Percentiles rank a stretch among this genome's conserved stretches.
These are phyloP conservation scores for Raphanus hybrid DNA, from an alignment of 441 rosid species.

Conservation along the genomic window DNA sequence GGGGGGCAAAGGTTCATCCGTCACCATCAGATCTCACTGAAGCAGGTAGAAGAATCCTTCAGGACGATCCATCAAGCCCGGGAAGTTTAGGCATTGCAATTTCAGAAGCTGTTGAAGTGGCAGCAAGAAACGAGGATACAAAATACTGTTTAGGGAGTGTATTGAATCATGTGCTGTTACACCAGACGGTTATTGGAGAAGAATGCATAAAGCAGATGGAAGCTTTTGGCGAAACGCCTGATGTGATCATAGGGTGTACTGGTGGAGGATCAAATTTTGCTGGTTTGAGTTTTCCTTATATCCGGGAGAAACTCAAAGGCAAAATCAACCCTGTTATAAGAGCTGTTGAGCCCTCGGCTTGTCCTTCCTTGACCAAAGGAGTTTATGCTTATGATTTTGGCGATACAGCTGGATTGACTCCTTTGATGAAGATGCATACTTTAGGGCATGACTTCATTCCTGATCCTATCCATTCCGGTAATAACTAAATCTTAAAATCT, in stretches of 20 bases:
- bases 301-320: constrained; percentile 88
- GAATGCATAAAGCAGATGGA: constrained; percentile 92
- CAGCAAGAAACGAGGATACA: constrained; percentile 66
- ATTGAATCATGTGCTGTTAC: constrained; percentile 86
- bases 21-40: constrained; percentile 79
- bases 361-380: constrained; percentile 91
- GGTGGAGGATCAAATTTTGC: constrained; percentile 98
- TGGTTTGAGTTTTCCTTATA: constrained; percentile 90
- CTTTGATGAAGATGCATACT: constrained; percentile 99
- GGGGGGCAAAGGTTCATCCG: constrained; percentile 97
- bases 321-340: constrained; percentile 77
- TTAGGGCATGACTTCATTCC: constrained; percentile 97
- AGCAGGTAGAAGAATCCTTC: constrained; percentile 67
- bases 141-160: constrained; percentile 94
- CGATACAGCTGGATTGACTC: constrained; percentile 90
- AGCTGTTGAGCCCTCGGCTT: constrained; percentile 91
- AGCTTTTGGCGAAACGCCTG: constrained; percentile 80
- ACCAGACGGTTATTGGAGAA: constrained; percentile 93
- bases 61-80: constrained; percentile 67
- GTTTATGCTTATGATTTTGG: constrained; percentile 85
- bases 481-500: neutral
- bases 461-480: constrained; percentile 95
- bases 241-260: constrained; percentile 87
- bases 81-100: constrained; percentile 98
- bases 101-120: constrained; percentile 95